A percentile compares a stretch with the other conserved stretches of the same genome.
These are phyloP conservation scores for Coemansia sp. DNA, from an alignment of 192 early-diverging fungal species.

Conservation along the genomic window DNA sequence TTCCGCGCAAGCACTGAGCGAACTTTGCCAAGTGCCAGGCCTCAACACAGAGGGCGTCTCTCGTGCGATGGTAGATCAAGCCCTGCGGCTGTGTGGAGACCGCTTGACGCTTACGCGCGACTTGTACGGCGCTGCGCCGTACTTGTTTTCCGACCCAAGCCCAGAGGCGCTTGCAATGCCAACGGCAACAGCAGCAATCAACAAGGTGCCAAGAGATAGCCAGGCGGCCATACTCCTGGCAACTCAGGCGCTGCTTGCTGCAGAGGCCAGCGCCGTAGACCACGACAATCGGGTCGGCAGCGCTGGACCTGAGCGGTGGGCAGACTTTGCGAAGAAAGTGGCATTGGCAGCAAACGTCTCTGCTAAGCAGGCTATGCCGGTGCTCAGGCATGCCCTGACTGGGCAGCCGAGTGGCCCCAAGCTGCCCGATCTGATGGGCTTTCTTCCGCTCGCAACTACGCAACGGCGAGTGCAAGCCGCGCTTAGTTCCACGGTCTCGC, in stretches of 20 bases:
- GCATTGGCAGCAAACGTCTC: slow-evolving; percentile 37
- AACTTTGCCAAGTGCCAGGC: not conserved
- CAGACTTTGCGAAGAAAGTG: slow-evolving; percentile 38
- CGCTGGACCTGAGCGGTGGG: slow-evolving; percentile 18
- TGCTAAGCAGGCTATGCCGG: slow-evolving; percentile 63
- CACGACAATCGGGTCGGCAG: not conserved
- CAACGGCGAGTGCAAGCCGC: slow-evolving; percentile 14
- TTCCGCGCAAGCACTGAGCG: slow-evolving; percentile 12
- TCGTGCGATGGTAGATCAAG: slow-evolving; percentile 5
- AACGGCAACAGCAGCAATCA: not conserved
- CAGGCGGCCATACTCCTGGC: slow-evolving; percentile 18
- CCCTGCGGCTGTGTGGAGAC: slow-evolving; percentile 32
- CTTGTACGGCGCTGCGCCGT: slow-evolving; percentile 27
- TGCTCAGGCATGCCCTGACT: slow-evolving; percentile 67
- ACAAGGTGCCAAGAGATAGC: slow-evolving; percentile 20
- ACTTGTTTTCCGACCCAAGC: slow-evolving; percentile 39
- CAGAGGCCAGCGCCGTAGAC: not conserved
- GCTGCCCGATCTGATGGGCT: slow-evolving; percentile 34
- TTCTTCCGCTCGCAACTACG: slow-evolving; percentile 13
- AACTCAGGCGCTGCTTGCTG: not conserved
- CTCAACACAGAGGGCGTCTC: not conserved
- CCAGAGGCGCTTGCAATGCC: not conserved
- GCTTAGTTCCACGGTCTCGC: not conserved
- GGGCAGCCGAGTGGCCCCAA: slow-evolving; percentile 51
- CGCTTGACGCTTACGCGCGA: slow-evolving; percentile 36